Evolutionary conservation across 129 eudicot genomes (phyloP), one percentile per base, ranked within the genome.

Genomic region (Gnaphalium uliginosum): DNA sequence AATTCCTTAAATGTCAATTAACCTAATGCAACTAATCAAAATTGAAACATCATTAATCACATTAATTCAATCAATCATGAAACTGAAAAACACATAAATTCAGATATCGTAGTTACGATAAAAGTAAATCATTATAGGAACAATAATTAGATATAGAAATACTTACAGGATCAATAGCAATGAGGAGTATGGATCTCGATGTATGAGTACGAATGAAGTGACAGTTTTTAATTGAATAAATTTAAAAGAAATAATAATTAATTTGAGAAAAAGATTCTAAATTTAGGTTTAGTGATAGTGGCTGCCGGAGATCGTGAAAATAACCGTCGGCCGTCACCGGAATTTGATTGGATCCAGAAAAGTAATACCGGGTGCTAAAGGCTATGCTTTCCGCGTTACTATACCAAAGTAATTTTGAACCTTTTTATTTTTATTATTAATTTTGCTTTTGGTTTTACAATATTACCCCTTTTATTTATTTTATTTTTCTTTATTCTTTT

Each of bases 301-400:
- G 69, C 65, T 79, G 78, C 69, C 61, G 78, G 62, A 79, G 78
- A 79, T 72, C 62, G 48, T 11, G 53, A 79, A 25, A 64, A n/a
- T n/a, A 79, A 79, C 2, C 66, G 82, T 71, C 78, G 72, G 83
- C 83, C 68, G 83, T 79, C 73, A 72, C 78, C 78, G 83, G 82
- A 78, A 9, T 48, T 21, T 41, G 73, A 56, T 72, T 19, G 78
- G 83, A 72, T 79, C 78, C 53, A 66, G 74, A 65, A 63, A 50
- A 63, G 81, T 69, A 30, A 71, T 69, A 69, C 51, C 25, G 58
- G 68, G 66, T 65, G 73, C 56, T 60, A 32, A n/a, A 56, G 61
- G 26, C 1, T 56, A 56, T 26, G 61, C 61, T 56, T 56, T 56
- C 61, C 23, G 61, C 26, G 25, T 56, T 56, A 56, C 25, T 46